Conservation (phyloP, 1,139 yeast species). For the Zygoascus hellenicus region DNA sequence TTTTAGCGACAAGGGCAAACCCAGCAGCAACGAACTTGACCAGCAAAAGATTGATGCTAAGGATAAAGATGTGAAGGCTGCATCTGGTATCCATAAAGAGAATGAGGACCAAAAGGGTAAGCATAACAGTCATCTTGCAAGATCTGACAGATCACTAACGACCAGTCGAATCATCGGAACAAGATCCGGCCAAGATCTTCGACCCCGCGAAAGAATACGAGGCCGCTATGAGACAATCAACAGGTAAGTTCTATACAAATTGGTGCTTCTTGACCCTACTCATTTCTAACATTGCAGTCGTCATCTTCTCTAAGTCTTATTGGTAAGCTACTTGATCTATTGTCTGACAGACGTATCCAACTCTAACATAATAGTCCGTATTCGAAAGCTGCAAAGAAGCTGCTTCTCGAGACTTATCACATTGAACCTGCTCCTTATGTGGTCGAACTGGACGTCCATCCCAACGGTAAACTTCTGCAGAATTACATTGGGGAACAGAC, state of each 20-base stretch:
- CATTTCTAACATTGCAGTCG: conserved; percentile 21
- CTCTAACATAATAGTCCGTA: conserved; percentile 43
- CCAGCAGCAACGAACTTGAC: background rate
- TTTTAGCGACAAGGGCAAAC: conserved; percentile 8
- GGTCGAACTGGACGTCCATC: conserved; percentile 79
- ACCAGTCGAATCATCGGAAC: conserved; percentile 25
- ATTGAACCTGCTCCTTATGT: conserved; percentile 66
- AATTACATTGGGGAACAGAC: conserved; percentile 67
- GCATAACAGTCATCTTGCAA: background rate
- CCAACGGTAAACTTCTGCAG: conserved; percentile 66
- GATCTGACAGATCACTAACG: background rate
- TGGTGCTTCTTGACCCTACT: background rate
- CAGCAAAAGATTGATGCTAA: background rate
- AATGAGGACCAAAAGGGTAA: too few relatives aligned
- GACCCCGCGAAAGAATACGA: conserved; percentile 58
- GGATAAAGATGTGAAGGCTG: background rate
- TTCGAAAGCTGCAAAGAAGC: conserved; percentile 61
- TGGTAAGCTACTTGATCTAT: conserved; percentile 13
- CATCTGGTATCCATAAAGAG: background rate
- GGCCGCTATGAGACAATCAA: conserved; percentile 54
- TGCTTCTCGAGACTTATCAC: conserved; percentile 57
- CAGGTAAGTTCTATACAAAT: conserved; percentile 37
- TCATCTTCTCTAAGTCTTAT: conserved; percentile 44
- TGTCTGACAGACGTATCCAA: background rate
- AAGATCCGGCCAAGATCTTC: conserved; percentile 36